phyloP scores from a whole-genome alignment of 192 early-diverging fungal species.

The Allomyces arbusculus region DNA sequence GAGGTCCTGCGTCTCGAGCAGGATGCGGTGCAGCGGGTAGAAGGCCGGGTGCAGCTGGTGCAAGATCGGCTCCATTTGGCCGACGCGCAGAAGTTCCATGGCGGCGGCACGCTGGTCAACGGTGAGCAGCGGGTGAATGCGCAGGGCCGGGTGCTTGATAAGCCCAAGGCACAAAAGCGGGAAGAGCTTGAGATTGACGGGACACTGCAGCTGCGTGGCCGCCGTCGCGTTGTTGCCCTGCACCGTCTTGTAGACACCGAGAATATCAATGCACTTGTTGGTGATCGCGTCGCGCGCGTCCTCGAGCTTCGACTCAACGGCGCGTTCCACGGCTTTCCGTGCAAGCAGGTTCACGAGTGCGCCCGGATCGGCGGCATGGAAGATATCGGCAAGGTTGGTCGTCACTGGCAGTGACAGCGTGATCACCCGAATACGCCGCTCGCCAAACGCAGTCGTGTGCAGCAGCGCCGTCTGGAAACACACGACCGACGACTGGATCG shows the following conservation, averaged over 20 bases:
- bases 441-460: conserved; percentile 70
- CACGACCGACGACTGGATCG: conserved; percentile 46
- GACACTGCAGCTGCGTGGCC: conserved; percentile 56
- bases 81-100: conserved; percentile 21
- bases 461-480: conserved; percentile 91
- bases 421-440: conserved; percentile 81
- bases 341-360: conserved; percentile 62
- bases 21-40: conserved; percentile 68
- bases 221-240: conserved; percentile 47
- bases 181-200: conserved; percentile 66
- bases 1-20: conserved; percentile 1
- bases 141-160: conserved; percentile 40
- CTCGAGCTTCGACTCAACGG: conserved; percentile 65
- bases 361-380: conserved; percentile 59
- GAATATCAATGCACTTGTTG: conserved; percentile 69
- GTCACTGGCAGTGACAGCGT: conserved; percentile 78
- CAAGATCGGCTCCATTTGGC: neutral
- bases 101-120: conserved; percentile 22
- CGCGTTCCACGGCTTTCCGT: conserved; percentile 84
- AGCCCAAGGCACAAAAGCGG: conserved; percentile 62
- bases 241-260: conserved; percentile 73
- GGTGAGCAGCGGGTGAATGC: conserved; percentile 1
- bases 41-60: conserved; percentile 51
- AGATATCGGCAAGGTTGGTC: conserved; percentile 55
- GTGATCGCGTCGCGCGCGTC: conserved; percentile 82